Base-by-base conservation (phyloP, 1,284 basidiomycete species). In the Naganishia albida region DNA sequence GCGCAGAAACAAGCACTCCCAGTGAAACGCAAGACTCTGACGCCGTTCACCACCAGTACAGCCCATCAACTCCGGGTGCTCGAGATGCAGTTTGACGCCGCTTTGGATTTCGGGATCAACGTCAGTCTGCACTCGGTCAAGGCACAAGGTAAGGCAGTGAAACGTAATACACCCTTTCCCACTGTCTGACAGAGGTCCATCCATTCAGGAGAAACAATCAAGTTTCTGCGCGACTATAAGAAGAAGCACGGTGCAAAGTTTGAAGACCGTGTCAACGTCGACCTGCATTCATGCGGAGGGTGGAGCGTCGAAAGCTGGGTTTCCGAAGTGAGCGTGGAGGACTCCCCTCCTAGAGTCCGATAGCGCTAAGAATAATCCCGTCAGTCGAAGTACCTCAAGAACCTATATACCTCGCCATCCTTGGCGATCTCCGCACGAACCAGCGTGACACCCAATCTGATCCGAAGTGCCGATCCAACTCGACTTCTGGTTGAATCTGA, bases 51-150 rank as follows among this genome's bases (percentile, higher is more conserved):
- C 50, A 78, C 79, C 4, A 70, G 72, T 16, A 74, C 82, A 67
- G 38, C 62, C 28, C 81, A 82, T 70, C 81, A 82, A 67, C 28
- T 72, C 2, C 70, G 66, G 2, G 67, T 82, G 2, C 68, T 80
- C 3, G 69, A 74, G 48, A 63, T 70, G 2, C 81, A 82, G 68
- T 59, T 82, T 54, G 75, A 79, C 13, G 13, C 81, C 2, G 81
- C 81, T 0, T 67, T 80, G 18, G 74, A 77, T 64, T 65, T 80
- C 3, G 72, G 73, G 1, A 71, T 80, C 4, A 78, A 77, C 50
- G 74, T 81, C 10, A 77, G 74, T 7, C 69, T 82, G 28, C 81
- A 82, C 68, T 78, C 73, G 46, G 81, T 82, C 7, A 70, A 78
- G 30, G 74, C 77, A 16, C 69, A 78, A 20, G 77, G 75, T 69